These are phyloP conservation scores for Taphrina sp. DNA, from an alignment of 1,139 yeast genomes.

Conservation along the genomic window DNA sequence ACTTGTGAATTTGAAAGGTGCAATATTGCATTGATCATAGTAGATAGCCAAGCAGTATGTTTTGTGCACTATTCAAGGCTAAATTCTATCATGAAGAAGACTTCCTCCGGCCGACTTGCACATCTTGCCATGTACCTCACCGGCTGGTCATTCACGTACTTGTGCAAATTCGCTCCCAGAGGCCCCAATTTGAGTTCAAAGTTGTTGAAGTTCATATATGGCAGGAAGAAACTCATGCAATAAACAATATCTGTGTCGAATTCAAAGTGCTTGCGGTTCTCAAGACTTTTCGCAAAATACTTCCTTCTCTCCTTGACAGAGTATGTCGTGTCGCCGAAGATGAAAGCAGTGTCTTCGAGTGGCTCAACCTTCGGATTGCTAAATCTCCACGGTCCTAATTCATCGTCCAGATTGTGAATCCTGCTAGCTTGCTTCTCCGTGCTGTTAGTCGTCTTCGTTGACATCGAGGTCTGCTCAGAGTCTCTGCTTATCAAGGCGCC, in stretches of 20 bases:
- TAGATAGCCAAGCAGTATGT: too few species aligned
- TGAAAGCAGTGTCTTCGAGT: constrained; percentile 33
- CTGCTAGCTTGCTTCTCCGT: too few species aligned
- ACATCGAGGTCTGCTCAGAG: too few species aligned
- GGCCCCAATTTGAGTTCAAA: constrained; percentile 34
- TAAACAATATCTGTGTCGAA: constrained; percentile 34
- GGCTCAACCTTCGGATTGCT: constrained; percentile 34
- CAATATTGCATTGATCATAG: too few species aligned
- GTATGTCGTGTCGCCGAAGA: constrained; percentile 29
- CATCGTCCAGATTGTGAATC: constrained; percentile 21
- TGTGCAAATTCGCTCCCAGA: constrained; percentile 36
- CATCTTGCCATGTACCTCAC: constrained; percentile 34
- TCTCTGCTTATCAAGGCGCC: too few species aligned
- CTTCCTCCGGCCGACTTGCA: constrained; percentile 23
- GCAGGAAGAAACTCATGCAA: constrained; percentile 36
- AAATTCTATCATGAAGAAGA: constrained; percentile 33
- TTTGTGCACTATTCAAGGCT: constrained; percentile 18
- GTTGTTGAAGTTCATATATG: constrained; percentile 35
- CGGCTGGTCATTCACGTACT: constrained; percentile 38
- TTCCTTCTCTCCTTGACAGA: constrained; percentile 34
- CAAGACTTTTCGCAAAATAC: constrained; percentile 31
- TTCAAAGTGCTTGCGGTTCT: constrained; percentile 23
- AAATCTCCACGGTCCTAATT: constrained; percentile 35
- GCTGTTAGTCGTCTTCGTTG: too few species aligned
- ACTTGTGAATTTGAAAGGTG: too few species aligned